Conservation (phyloP, 306 rosid species). For the Medicago truncatula region MtrunA17r5.0-ANR NC_053046.1:227501-228000, state of each 20-base stretch:
- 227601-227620: slow-evolving; percentile 21
- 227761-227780: background rate
- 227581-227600: background rate
- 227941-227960: slow-evolving; percentile 10
- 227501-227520: slow-evolving; percentile 30
- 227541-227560: slow-evolving; percentile 27
- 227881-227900: slow-evolving; percentile 28
- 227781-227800: slow-evolving; percentile 22
- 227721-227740: slow-evolving; percentile 43
- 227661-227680: slow-evolving; percentile 55
- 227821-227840: slow-evolving; percentile 5
- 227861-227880: slow-evolving; percentile 26
- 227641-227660: slow-evolving; percentile 47
- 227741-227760: slow-evolving; percentile 15
- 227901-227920: background rate
- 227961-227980: slow-evolving; percentile 25
- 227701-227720: slow-evolving; percentile 62
- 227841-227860: slow-evolving; percentile 27
- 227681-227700: slow-evolving; percentile 75
- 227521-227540: slow-evolving; percentile 33
- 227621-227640: slow-evolving; percentile 38
- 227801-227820: slow-evolving; percentile 20
- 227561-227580: background rate
- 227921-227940: background rate
- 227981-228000: slow-evolving; percentile 73